These are phyloP conservation scores for Trypanosoma brucei DNA, from an alignment of 208 protist species.

Conservation along the genomic window DNA sequence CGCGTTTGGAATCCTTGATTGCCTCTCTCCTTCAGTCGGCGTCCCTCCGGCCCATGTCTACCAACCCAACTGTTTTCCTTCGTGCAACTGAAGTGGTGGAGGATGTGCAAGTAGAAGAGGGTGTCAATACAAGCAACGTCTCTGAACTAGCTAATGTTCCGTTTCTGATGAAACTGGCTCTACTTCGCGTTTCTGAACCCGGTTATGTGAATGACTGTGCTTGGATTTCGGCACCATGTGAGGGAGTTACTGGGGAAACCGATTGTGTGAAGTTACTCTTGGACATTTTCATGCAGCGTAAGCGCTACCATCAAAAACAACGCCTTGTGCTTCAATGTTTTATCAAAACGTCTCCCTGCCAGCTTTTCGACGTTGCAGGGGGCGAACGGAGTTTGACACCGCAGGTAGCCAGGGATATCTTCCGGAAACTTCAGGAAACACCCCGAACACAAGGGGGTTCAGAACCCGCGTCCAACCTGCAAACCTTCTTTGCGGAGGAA, in stretches of 20 bases:
- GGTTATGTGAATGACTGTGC: slow-evolving; percentile 11
- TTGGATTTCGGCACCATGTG: slow-evolving; percentile 7
- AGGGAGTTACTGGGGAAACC: background rate
- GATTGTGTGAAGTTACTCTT: background rate
- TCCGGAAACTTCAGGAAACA: slow-evolving; percentile 32
- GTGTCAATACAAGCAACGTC: background rate
- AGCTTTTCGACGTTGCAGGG: slow-evolving; percentile 25
- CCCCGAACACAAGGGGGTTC: background rate
- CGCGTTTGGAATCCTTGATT: slow-evolving; percentile 13
- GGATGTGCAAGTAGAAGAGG: background rate
- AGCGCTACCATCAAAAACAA: background rate
- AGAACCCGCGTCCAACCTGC: background rate
- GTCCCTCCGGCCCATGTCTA: slow-evolving; percentile 16
- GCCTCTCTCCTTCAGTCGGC: slow-evolving; percentile 18
- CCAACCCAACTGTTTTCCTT: slow-evolving; percentile 22
- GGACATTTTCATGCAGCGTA: background rate
- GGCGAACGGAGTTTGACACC: slow-evolving; percentile 31
- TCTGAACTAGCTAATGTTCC: slow-evolving; percentile 1
- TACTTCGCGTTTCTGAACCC: slow-evolving; percentile 15
- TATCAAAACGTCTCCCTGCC: slow-evolving; percentile 50
- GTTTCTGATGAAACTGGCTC: slow-evolving; percentile 23
- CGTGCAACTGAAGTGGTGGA: slow-evolving; percentile 1
- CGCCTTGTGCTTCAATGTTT: slow-evolving; percentile 42
- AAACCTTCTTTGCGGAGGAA: background rate
- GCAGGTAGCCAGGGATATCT: slow-evolving; percentile 34